Evolutionary conservation across 2,329 filamentous ascomycete species (phyloP).

Genomic region (Ascochyta koolunga): DNA sequence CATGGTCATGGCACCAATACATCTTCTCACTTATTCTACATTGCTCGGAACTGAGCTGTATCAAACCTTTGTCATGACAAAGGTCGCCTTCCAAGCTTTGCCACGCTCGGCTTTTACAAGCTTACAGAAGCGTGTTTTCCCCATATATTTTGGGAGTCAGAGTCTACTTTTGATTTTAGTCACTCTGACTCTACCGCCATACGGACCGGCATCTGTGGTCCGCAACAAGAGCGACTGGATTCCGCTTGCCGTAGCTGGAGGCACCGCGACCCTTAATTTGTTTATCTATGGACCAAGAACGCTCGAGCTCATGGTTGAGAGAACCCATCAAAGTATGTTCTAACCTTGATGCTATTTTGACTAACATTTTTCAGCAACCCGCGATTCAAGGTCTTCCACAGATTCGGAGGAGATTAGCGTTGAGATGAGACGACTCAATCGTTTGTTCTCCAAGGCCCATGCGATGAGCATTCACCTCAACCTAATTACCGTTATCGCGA

Average conservation of each 20-base stretch:
- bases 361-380: constrained; percentile 23
- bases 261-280: constrained; percentile 47
- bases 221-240: constrained; percentile 27
- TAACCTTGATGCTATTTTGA: neutral
- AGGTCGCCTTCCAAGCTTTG: constrained; percentile 46
- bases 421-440: constrained; percentile 37
- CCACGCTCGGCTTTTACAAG: constrained; percentile 47
- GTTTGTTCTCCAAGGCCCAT: constrained; percentile 46
- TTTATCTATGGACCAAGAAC: constrained; percentile 47
- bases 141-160: constrained; percentile 49
- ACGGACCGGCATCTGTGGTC: constrained; percentile 38
- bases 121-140: constrained; percentile 51
- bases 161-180: constrained; percentile 44
- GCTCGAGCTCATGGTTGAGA: constrained; percentile 42
- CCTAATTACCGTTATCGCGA: constrained; percentile 44
- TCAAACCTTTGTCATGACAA: constrained; percentile 51
- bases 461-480: constrained; percentile 54
- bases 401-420: constrained; percentile 7
- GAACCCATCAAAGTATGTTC: constrained; percentile 36
- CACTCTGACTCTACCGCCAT: constrained; percentile 42
- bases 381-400: constrained; percentile 15
- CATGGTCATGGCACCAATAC: constrained; percentile 35
- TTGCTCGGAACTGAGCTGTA: constrained; percentile 50
- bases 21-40: constrained; percentile 49
- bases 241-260: constrained; percentile 38